These are phyloP conservation scores for Solanum neorickii DNA, from an alignment of 257 asterid species.

Conservation along the genomic window DNA sequence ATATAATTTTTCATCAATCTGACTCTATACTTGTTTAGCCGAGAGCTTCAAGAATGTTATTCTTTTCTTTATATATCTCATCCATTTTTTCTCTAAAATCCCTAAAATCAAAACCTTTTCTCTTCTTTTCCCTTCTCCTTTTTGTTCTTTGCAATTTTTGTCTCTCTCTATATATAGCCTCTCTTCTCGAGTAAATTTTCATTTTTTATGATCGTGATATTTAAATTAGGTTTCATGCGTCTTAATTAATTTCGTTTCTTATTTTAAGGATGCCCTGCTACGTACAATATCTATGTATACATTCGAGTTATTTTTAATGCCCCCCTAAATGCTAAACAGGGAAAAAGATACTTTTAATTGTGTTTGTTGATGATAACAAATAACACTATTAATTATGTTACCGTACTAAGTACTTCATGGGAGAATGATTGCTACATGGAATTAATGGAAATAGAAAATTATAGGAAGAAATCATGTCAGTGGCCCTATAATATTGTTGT, in stretches of 20 bases:
- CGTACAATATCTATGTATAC: too few relatives aligned
- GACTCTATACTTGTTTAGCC: rapidly evolving
- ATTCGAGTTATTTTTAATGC: neutral
- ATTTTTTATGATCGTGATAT: too few relatives aligned
- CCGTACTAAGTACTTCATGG: neutral
- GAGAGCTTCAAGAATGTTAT: neutral
- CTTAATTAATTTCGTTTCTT: too few relatives aligned
- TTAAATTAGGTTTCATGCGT: rapidly evolving
- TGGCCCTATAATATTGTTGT: neutral
- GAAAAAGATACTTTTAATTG: neutral
- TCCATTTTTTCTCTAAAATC: neutral
- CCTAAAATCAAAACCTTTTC: neutral
- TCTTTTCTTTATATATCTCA: neutral
- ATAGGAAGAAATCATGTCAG: neutral
- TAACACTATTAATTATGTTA: neutral
- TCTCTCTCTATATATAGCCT: too few relatives aligned
- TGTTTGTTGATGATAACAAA: neutral
- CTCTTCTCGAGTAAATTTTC: too few relatives aligned
- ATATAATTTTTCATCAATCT: too few relatives aligned
- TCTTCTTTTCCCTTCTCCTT: too few relatives aligned
- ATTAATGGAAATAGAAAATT: neutral
- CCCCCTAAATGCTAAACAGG: neutral
- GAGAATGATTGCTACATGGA: neutral
- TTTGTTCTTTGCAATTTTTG: neutral
- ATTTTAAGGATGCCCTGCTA: too few relatives aligned